These are phyloP conservation scores for Candida loeiensis DNA, from an alignment of 805 yeast species.

Conservation along the genomic window DNA sequence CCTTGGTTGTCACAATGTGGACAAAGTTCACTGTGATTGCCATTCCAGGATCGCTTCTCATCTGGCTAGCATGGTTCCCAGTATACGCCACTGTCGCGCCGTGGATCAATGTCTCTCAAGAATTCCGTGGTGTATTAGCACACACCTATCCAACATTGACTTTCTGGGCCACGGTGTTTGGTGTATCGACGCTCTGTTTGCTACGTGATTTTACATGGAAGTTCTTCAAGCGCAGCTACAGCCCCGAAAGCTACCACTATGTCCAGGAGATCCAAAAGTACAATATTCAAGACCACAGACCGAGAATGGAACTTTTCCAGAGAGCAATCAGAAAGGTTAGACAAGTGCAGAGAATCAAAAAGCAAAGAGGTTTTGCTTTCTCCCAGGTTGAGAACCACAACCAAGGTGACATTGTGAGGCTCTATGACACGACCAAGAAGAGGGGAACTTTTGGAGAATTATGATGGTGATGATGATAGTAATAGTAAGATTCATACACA, in stretches of 20 bases:
- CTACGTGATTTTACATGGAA: constrained; percentile 92
- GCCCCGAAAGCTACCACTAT: constrained; percentile 88
- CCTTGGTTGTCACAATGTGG: constrained; percentile 88
- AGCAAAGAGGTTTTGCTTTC: constrained; percentile 97
- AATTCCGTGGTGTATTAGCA: constrained; percentile 74
- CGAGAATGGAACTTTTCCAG: constrained; percentile 96
- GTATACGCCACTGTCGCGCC: constrained; percentile 86
- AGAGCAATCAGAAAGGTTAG: constrained; percentile 95
- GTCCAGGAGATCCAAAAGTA: constrained; percentile 96
- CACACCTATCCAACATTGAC: constrained; percentile 73
- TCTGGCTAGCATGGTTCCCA: constrained; percentile 88
- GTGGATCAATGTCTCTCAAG: constrained; percentile 70
- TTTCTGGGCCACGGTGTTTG: constrained; percentile 80
- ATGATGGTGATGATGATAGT: too few relatives aligned
- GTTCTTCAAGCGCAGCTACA: constrained; percentile 86
- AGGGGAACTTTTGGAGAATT: constrained; percentile 48
- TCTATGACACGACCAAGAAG: constrained; percentile 89
- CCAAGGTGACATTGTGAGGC: constrained; percentile 84
- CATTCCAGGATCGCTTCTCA: constrained; percentile 85
- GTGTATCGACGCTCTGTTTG: constrained; percentile 74
- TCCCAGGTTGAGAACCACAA: constrained; percentile 90
- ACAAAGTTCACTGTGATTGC: constrained; percentile 88
- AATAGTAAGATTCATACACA: too few relatives aligned
- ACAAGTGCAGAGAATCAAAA: constrained; percentile 96
- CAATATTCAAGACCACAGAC: constrained; percentile 88